These are phyloP conservation scores for Cymodocea nodosa DNA, from an alignment of 116 monocot species.

Conservation along the genomic window DNA sequence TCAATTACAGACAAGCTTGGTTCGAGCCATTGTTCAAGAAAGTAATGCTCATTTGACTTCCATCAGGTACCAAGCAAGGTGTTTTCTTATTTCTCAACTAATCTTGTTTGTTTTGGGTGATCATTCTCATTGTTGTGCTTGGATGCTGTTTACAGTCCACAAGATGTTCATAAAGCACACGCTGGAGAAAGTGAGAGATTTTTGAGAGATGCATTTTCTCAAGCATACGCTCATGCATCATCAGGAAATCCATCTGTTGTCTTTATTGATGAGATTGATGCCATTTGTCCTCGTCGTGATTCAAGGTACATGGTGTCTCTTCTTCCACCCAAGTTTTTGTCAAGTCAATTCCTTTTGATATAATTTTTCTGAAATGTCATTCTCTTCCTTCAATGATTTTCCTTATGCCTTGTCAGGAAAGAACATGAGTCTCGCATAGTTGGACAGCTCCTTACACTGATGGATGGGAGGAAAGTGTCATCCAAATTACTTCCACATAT, in stretches of 20 bases:
- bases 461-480: slow-evolving; percentile 67
- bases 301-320: slow-evolving; percentile 23
- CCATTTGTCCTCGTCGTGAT: slow-evolving; percentile 64
- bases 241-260: slow-evolving; percentile 79
- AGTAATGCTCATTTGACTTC: slow-evolving; percentile 64
- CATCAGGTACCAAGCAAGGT: slow-evolving; percentile 38
- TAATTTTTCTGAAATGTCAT: too few species aligned
- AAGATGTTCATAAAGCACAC: slow-evolving; percentile 73
- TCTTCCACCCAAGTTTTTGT: slow-evolving; percentile 3
- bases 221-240: slow-evolving; percentile 58
- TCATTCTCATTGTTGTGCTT: neutral
- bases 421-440: slow-evolving; percentile 79
- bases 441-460: slow-evolving; percentile 72
- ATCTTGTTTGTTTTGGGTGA: neutral
- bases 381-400: neutral
- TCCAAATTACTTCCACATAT: slow-evolving; percentile 50
- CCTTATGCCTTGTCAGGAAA: slow-evolving; percentile 26
- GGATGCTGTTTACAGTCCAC: slow-evolving; percentile 28
- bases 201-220: slow-evolving; percentile 59
- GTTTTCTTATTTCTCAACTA: neutral
- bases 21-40: slow-evolving; percentile 79
- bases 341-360: neutral
- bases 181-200: slow-evolving; percentile 80
- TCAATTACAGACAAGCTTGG: slow-evolving; percentile 69
- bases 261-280: slow-evolving; percentile 96